These are phyloP conservation scores for Sicyos baderoa DNA, from an alignment of 306 rosid genomes.

Conservation along the genomic window DNA sequence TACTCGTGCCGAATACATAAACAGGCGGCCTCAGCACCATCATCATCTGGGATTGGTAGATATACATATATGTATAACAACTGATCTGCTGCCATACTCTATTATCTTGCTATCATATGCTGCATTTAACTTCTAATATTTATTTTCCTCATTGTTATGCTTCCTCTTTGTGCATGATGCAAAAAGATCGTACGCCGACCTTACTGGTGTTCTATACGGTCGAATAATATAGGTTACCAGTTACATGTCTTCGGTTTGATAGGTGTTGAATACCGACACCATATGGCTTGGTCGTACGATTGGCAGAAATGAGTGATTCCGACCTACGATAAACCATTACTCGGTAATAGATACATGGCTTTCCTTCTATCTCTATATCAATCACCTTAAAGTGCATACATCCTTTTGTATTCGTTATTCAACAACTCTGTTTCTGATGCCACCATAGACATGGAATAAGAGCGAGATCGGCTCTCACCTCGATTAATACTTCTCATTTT, in stretches of 20 bases:
- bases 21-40: too few species aligned
- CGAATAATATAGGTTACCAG: background rate
- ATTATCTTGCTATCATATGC: background rate
- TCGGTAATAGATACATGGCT: background rate
- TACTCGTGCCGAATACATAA: too few species aligned
- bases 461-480: slow-evolving; percentile 53
- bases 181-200: background rate
- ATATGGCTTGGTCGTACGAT: background rate
- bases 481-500: slow-evolving; percentile 46
- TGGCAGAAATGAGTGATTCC: too few species aligned
- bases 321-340: background rate
- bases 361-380: too few species aligned
- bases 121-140: background rate
- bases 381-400: slow-evolving; percentile 63
- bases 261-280: background rate
- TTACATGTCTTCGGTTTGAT: background rate
- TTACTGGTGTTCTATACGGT: background rate
- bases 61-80: background rate
- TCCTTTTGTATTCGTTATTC: slow-evolving; percentile 73
- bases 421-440: slow-evolving; percentile 77
- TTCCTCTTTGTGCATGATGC: background rate
- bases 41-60: too few species aligned
- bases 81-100: slow-evolving; percentile 1
- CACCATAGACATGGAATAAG: slow-evolving; percentile 51
- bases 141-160: background rate